Base-by-base conservation (phyloP, 371 early-diverging fungal species). In the Circinella umbellata region DNA sequence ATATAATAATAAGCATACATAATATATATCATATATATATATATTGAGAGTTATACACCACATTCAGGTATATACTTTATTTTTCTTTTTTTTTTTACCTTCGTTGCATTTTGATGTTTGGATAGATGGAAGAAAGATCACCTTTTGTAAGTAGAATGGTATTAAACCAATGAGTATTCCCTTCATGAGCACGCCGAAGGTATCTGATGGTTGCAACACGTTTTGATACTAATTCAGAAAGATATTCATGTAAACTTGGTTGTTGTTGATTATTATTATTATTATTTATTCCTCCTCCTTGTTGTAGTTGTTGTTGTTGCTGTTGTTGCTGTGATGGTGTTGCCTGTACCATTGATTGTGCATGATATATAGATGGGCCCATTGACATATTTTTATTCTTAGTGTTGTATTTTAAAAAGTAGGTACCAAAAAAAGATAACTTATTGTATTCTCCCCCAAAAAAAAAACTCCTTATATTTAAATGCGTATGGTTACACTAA, bases 191-290 rank as follows among this genome's bases (percentile, higher is more conserved):
- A 39, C 79, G 82, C 55, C 87, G 73, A 38, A 91, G 81, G 74
- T 91, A 90, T 61, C 82, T 82, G 54, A 91, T 85, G 11, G 91
- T 91, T 11, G 88, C 85, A 20, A 89, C 84, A 51, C 91, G 84
- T 75, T 90, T 90, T 37, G 87, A 86, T 14, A 91, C 86, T 36
- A 90, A 78, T 63, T 91, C 91, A 38, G 77, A 69, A 5, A 88
- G 76, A 55, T 80, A 80, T 60, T 87, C 88, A 65, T 80, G 80
- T 10, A 81, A 36, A 49, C 76, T 80, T 1, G 84, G 71, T 57
- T 75, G 84, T 35, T 57, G 69, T 37, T 54, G 67, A 14, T 6
- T 9, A 20, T 73, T 68, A 63, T 62, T 54, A 42, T 42, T 42
- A 42, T 11, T 42, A 11, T 9, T 18, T n/a, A 15, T 27, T 27